Conservation (phyloP, 2,329 filamentous ascomycete genomes). For the Calonectria henricotiae region DNA sequence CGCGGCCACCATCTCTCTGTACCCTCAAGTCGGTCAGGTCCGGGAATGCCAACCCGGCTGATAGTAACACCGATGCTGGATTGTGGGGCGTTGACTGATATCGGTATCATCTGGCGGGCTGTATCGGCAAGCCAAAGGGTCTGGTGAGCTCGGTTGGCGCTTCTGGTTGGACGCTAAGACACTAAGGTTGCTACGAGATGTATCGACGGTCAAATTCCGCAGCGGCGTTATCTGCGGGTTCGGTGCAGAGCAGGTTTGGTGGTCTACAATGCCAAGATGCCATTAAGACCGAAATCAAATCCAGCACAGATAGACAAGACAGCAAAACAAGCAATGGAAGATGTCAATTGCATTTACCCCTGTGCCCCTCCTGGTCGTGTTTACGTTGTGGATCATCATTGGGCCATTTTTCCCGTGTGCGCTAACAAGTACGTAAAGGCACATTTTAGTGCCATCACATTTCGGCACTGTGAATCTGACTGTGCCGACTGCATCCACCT, state of each 20-base stretch:
- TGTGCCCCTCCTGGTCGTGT: neutral
- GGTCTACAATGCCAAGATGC: neutral
- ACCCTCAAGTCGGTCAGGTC: slow-evolving; percentile 52
- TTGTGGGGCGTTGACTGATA: slow-evolving; percentile 50
- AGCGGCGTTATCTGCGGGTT: slow-evolving; percentile 27
- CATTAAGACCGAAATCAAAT: neutral
- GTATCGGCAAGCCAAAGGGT: slow-evolving; percentile 47
- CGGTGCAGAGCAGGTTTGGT: neutral
- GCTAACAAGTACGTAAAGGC: slow-evolving; percentile 19
- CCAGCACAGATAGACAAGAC: neutral
- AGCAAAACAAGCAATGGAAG: neutral
- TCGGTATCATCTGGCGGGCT: slow-evolving; percentile 47
- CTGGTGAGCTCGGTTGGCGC: slow-evolving; percentile 48
- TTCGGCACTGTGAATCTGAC: slow-evolving; percentile 16
- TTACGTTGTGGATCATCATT: neutral
- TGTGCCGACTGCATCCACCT: slow-evolving; percentile 4
- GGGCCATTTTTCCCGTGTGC: neutral
- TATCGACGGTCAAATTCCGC: slow-evolving; percentile 19
- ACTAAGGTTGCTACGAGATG: slow-evolving; percentile 45
- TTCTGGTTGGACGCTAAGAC: slow-evolving; percentile 52
- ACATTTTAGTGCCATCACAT: slow-evolving; percentile 9
- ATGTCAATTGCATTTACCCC: slow-evolving; percentile 6
- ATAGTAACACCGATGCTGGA: slow-evolving; percentile 53
- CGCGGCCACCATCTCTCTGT: slow-evolving; percentile 43
- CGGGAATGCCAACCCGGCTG: slow-evolving; percentile 48